Evolutionary conservation across 2,329 filamentous ascomycete species (phyloP).

Genomic region (Sclerotinia subarctica): DNA sequence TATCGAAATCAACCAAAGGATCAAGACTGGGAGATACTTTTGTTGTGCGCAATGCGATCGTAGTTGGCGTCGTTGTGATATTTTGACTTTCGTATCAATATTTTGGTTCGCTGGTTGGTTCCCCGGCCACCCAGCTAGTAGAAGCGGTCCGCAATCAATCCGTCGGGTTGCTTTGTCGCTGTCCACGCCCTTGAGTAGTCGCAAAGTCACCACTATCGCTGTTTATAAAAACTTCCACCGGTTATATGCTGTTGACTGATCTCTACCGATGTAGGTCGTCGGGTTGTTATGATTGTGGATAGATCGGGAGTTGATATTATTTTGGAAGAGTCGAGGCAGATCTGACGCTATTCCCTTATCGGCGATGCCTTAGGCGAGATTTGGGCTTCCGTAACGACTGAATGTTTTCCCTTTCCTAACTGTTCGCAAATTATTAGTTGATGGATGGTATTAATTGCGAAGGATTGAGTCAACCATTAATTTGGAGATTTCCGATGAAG

Average conservation of each 20-base stretch:
- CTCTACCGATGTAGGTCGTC: constrained; percentile 11
- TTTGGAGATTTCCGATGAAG: neutral
- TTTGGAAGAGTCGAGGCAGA: constrained; percentile 20
- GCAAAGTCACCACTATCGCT: neutral
- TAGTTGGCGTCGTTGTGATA: constrained; percentile 13
- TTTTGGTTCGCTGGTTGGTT: constrained; percentile 16
- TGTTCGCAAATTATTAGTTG: neutral
- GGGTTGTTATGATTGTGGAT: constrained; percentile 13
- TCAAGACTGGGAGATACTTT: neutral
- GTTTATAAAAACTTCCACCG: neutral
- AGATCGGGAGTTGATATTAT: constrained; percentile 12
- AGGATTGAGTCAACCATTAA: neutral
- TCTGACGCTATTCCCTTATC: constrained; percentile 22
- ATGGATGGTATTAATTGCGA: neutral
- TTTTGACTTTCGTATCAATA: constrained; percentile 7
- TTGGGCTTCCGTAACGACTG: neutral
- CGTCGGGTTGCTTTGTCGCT: constrained; percentile 12
- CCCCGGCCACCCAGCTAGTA: constrained; percentile 17
- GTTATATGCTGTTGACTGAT: constrained; percentile 7
- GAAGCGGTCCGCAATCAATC: constrained; percentile 17
- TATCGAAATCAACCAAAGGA: neutral
- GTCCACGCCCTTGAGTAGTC: neutral
- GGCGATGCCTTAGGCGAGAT: constrained; percentile 9
- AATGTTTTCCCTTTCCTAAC: neutral
- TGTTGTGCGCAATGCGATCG: constrained; percentile 19